These are phyloP conservation scores for Boletellus ananiceps DNA, from an alignment of 768 basidiomycete genomes.

Conservation along the genomic window DNA sequence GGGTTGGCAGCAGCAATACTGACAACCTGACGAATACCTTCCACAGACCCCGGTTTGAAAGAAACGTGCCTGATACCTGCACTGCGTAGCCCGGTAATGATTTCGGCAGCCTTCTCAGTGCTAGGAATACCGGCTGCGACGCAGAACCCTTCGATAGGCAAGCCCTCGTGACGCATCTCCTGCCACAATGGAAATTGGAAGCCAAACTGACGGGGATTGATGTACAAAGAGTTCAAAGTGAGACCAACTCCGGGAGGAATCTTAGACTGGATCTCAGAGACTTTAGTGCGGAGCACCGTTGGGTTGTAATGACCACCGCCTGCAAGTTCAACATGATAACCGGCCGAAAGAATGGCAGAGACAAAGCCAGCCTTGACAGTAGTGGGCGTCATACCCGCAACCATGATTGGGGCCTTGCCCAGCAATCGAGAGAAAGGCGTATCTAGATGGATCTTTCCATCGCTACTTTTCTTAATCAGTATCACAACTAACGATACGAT, in stretches of 20 bases:
- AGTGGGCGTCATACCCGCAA: constrained; percentile 98
- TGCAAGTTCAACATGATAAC: constrained; percentile 95
- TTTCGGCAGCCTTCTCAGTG: constrained; percentile 95
- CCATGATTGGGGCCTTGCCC: constrained; percentile 98
- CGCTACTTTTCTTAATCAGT: constrained; percentile 40
- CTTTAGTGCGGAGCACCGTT: constrained; percentile 81
- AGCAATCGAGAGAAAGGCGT: constrained; percentile 95
- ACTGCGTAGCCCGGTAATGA: constrained; percentile 74
- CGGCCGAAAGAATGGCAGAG: constrained; percentile 85
- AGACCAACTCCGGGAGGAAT: constrained; percentile 88
- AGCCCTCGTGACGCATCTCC: constrained; percentile 91
- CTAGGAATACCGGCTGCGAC: constrained; percentile 96
- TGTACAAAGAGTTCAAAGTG: constrained; percentile 93
- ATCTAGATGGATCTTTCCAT: constrained; percentile 89
- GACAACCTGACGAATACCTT: constrained; percentile 95
- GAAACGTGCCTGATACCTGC: constrained; percentile 95
- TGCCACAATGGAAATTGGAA: constrained; percentile 99
- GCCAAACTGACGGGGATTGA: constrained; percentile 94
- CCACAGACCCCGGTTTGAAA: constrained; percentile 98
- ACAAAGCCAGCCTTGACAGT: constrained; percentile 97
- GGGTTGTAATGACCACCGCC: constrained; percentile 98
- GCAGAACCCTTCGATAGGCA: constrained; percentile 98
- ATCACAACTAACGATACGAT: neutral
- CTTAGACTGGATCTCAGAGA: constrained; percentile 84
- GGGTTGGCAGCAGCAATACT: constrained; percentile 93